Evolutionary conservation across 2,329 filamentous ascomycete genomes (phyloP).

Genomic region (Pestalotiopsis sp.): DNA sequence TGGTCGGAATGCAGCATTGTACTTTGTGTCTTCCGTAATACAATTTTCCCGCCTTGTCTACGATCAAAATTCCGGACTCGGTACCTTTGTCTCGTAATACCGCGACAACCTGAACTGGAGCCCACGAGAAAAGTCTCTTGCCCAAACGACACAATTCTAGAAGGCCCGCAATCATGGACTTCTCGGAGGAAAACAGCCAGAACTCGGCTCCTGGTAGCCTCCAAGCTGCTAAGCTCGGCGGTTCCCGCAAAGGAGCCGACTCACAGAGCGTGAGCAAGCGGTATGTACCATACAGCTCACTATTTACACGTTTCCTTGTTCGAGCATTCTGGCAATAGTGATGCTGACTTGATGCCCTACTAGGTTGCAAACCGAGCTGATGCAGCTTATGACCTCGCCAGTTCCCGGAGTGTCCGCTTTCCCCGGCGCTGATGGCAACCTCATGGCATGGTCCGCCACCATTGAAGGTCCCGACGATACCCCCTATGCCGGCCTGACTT

Average conservation of each 20-base stretch:
- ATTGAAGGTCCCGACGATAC: conserved; percentile 91
- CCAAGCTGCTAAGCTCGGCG: conserved; percentile 63
- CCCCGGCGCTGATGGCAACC: conserved; percentile 85
- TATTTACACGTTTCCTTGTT: background rate
- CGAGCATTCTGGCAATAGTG: background rate
- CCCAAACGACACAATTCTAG: background rate
- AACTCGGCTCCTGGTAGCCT: conserved; percentile 67
- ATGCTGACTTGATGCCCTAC: background rate
- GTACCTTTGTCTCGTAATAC: conserved; percentile 9
- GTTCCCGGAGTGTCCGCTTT: conserved; percentile 95
- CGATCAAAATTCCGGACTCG: background rate
- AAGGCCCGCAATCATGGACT: conserved; percentile 46
- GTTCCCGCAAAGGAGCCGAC: conserved; percentile 61
- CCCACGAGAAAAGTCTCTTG: background rate
- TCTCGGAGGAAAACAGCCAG: conserved; percentile 63
- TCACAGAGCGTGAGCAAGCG: conserved; percentile 62
- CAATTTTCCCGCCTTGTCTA: conserved; percentile 1
- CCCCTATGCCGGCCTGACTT: conserved; percentile 82
- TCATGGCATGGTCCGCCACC: conserved; percentile 91
- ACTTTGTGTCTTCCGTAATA: conserved; percentile 1
- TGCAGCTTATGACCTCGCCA: conserved; percentile 96
- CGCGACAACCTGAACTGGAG: background rate
- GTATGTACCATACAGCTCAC: conserved; percentile 3
- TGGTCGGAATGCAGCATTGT: conserved; percentile 8
- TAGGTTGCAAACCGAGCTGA: conserved; percentile 94